These are phyloP conservation scores for Entomortierella chlamydospora DNA, from an alignment of 192 early-diverging fungal species.

Conservation along the genomic window DNA sequence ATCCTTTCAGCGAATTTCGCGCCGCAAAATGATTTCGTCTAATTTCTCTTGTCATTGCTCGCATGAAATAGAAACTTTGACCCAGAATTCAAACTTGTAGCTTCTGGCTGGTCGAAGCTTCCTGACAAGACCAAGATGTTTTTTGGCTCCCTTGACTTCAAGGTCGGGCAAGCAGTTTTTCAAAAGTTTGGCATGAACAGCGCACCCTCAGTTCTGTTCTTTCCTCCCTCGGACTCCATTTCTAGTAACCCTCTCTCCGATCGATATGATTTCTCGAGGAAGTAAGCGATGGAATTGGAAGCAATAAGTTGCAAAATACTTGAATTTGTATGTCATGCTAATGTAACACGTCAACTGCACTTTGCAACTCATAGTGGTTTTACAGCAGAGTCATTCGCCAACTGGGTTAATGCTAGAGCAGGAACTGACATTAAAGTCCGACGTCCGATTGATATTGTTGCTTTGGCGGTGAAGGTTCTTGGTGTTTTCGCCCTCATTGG, in stretches of 20 bases:
- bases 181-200: constrained; percentile 68
- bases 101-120: constrained; percentile 62
- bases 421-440: constrained; percentile 53
- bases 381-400: constrained; percentile 71
- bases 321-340: no score
- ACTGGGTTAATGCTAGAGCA: constrained; percentile 60
- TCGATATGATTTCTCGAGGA: constrained; percentile 70
- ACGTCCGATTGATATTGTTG: constrained; percentile 73
- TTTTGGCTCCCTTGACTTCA: constrained; percentile 78
- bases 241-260: constrained; percentile 51
- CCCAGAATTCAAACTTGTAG: constrained; percentile 74
- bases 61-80: constrained; percentile 71
- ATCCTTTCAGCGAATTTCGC: no score
- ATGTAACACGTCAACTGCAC: background rate
- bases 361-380: constrained; percentile 62
- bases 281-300: constrained; percentile 38
- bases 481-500: constrained; percentile 46
- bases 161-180: constrained; percentile 73
- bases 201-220: constrained; percentile 78
- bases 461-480: constrained; percentile 55
- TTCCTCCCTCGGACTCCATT: constrained; percentile 64
- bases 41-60: no score
- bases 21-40: no score
- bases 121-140: constrained; percentile 60
- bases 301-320: no score